These are phyloP conservation scores for Parastagonospora avenae DNA, from an alignment of 2,329 filamentous ascomycete genomes.

Conservation along the genomic window DNA sequence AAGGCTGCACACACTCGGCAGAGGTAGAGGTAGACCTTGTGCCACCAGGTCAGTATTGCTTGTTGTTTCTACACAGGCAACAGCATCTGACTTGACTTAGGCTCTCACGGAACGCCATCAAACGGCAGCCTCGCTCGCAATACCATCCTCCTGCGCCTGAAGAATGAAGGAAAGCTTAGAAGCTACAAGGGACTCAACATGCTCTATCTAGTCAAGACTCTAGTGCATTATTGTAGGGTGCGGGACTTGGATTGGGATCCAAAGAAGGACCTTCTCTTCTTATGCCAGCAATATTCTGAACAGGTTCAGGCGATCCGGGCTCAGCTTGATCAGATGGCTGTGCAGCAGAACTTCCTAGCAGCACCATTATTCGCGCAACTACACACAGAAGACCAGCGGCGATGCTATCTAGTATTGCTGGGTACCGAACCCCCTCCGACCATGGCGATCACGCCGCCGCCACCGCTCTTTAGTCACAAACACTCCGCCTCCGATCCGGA, in stretches of 20 bases:
- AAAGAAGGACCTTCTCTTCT: constrained; percentile 32
- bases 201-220: constrained; percentile 32
- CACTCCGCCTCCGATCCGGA: constrained; percentile 11
- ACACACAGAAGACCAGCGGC: constrained; percentile 25
- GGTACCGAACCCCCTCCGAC: constrained; percentile 30
- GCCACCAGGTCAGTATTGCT: constrained; percentile 31
- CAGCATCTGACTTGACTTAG: constrained; percentile 19
- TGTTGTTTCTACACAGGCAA: no score
- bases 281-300: constrained; percentile 33
- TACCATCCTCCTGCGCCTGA: constrained; percentile 32
- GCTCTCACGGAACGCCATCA: constrained; percentile 32
- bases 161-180: constrained; percentile 24
- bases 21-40: constrained; percentile 39
- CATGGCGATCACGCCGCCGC: constrained; percentile 28
- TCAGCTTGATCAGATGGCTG: constrained; percentile 26
- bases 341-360: constrained; percentile 35
- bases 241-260: constrained; percentile 37
- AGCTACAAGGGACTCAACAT: constrained; percentile 40
- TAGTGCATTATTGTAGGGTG: constrained; percentile 31
- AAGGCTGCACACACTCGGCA: constrained; percentile 28
- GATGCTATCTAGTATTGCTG: constrained; percentile 31
- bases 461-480: constrained; percentile 5
- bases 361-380: constrained; percentile 33
- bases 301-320: constrained; percentile 29
- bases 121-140: constrained; percentile 30